These are phyloP conservation scores for Chloranthus sessilifolius DNA, from an alignment of 164 flowering plant genomes.

Conservation along the genomic window DNA sequence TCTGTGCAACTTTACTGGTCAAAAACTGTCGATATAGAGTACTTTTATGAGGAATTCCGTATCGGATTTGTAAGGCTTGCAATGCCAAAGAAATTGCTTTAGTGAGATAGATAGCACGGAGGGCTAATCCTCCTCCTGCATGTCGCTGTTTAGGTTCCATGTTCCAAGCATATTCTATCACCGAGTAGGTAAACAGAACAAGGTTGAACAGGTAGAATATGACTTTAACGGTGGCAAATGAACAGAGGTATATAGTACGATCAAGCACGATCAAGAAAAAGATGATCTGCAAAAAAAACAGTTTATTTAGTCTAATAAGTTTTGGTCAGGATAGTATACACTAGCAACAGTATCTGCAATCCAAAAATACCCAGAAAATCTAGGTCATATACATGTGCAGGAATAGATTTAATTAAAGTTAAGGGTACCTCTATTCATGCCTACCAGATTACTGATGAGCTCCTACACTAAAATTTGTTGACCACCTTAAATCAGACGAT, in stretches of 20 bases:
- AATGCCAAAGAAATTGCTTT: slow-evolving; percentile 81
- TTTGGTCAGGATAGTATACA: too few species aligned
- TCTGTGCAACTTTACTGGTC: slow-evolving; percentile 69
- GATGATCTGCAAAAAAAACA: slow-evolving; percentile 51
- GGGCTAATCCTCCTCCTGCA: slow-evolving; percentile 64
- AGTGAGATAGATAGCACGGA: slow-evolving; percentile 89
- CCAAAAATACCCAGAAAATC: too few species aligned
- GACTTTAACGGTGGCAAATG: slow-evolving; percentile 87
- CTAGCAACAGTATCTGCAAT: too few species aligned
- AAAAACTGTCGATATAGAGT: slow-evolving; percentile 89
- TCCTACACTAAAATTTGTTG: too few species aligned
- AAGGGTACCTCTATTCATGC: too few species aligned
- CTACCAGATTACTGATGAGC: too few species aligned
- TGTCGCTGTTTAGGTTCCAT: slow-evolving; percentile 49
- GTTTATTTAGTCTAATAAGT: too few species aligned
- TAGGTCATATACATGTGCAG: too few species aligned
- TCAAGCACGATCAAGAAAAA: slow-evolving; percentile 96
- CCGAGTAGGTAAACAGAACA: slow-evolving; percentile 73
- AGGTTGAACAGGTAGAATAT: slow-evolving; percentile 80
- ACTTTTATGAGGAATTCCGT: slow-evolving; percentile 91
- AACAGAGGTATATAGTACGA: slow-evolving; percentile 90
- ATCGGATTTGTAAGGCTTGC: slow-evolving; percentile 86
- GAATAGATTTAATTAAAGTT: too few species aligned
- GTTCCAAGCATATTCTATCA: slow-evolving; percentile 87
- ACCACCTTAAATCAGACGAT: too few species aligned